These are phyloP conservation scores for Colletotrichum siamense DNA, from an alignment of 2,329 filamentous ascomycete species.

Conservation along the genomic window DNA sequence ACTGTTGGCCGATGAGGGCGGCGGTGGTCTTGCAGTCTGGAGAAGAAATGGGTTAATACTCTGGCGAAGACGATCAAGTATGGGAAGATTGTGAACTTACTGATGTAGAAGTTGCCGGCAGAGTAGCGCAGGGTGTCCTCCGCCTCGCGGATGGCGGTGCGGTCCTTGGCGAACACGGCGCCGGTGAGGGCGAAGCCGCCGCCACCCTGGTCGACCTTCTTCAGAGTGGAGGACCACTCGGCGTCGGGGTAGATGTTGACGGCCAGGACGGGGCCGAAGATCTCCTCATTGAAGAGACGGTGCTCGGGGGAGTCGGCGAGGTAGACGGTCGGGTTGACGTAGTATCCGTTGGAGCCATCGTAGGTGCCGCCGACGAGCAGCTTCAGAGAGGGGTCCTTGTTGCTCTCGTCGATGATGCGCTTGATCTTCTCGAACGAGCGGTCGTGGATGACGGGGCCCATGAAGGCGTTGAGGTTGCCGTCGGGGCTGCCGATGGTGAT, in stretches of 20 bases:
- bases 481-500: constrained; percentile 35
- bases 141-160: constrained; percentile 51
- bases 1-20: constrained; percentile 60
- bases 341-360: constrained; percentile 52
- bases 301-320: constrained; percentile 45
- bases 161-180: constrained; percentile 54
- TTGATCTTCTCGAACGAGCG: constrained; percentile 50
- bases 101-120: constrained; percentile 64
- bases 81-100: constrained; percentile 20
- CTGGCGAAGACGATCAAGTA: not conserved
- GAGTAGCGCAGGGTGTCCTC: constrained; percentile 57
- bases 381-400: constrained; percentile 45
- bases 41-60: not conserved
- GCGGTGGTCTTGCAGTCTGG: constrained; percentile 60
- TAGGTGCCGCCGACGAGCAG: constrained; percentile 50
- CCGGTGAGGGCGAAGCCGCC: constrained; percentile 54
- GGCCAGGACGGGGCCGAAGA: constrained; percentile 50
- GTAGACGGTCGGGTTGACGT: constrained; percentile 51
- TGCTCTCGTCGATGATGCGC: constrained; percentile 48
- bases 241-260: constrained; percentile 49
- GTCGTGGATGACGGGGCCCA: constrained; percentile 56
- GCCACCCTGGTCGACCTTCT: constrained; percentile 44
- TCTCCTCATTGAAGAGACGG: constrained; percentile 51
- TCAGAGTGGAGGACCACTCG: constrained; percentile 39
- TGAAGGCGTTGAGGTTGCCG: constrained; percentile 41